A percentile compares a stretch with the other conserved stretches of the same genome.
Evolutionary conservation across 2,329 filamentous ascomycete genomes (phyloP).

Genomic region (Hypoxylon sp.): DNA sequence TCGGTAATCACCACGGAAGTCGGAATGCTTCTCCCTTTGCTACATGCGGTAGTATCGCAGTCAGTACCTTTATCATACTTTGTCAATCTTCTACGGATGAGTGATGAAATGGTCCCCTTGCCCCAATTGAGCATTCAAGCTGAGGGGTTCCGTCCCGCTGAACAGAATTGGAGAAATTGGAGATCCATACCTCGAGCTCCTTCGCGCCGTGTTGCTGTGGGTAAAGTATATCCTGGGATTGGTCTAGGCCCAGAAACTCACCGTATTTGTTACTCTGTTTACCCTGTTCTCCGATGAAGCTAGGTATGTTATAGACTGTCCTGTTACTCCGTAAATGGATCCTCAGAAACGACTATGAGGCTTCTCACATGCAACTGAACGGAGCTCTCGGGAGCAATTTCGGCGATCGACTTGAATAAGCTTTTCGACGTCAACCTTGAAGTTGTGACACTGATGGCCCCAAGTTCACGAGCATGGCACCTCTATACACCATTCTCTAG

Average conservation of each 20-base stretch:
- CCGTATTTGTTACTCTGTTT: slow-evolving; percentile 33
- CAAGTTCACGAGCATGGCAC: slow-evolving; percentile 23
- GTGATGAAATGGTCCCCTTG: slow-evolving; percentile 39
- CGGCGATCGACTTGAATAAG: slow-evolving; percentile 40
- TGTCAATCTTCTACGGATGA: slow-evolving; percentile 27
- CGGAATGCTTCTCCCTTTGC: slow-evolving; percentile 40
- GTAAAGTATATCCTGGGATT: slow-evolving; percentile 33
- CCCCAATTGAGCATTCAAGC: slow-evolving; percentile 33
- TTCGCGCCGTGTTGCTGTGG: slow-evolving; percentile 7
- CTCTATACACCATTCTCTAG: slow-evolving; percentile 29
- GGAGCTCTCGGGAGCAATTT: slow-evolving; percentile 44
- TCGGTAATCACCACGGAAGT: slow-evolving; percentile 36
- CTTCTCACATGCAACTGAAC: slow-evolving; percentile 38
- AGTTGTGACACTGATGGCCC: slow-evolving; percentile 26
- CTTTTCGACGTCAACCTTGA: slow-evolving; percentile 27
- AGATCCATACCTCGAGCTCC: slow-evolving; percentile 30
- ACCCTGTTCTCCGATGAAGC: slow-evolving; percentile 35
- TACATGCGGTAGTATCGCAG: slow-evolving; percentile 36
- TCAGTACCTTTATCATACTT: slow-evolving; percentile 34
- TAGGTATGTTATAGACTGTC: slow-evolving; percentile 26
- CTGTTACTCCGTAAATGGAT: slow-evolving; percentile 36
- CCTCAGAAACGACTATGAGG: slow-evolving; percentile 24
- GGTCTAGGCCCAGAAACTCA: slow-evolving; percentile 41
- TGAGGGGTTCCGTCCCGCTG: slow-evolving; percentile 42
- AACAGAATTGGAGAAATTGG: slow-evolving; percentile 48